Conservation (phyloP, 1,139 yeast genomes). For the Hanseniaspora sp. region DNA sequence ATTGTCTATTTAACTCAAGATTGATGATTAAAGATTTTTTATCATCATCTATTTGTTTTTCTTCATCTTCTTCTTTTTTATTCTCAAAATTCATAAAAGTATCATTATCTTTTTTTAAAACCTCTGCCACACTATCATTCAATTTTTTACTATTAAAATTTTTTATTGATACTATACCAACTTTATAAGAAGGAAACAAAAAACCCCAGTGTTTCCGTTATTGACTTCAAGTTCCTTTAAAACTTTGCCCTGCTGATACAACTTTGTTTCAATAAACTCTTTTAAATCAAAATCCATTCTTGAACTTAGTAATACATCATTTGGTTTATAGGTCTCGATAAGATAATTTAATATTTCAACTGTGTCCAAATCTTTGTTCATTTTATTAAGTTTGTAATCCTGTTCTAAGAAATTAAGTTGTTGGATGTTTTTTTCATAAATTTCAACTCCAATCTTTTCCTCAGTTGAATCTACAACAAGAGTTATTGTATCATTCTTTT, state of each 20-base stretch:
- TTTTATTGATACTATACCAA: not conserved
- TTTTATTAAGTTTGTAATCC: not conserved
- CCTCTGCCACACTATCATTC: not conserved
- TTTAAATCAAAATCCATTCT: not conserved
- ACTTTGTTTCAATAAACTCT: not conserved
- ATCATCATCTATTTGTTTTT: no score
- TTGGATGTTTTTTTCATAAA: not conserved
- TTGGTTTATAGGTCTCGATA: not conserved
- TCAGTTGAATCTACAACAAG: not conserved
- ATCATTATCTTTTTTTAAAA: no score
- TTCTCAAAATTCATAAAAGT: no score
- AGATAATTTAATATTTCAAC: not conserved
- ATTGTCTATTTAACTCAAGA: not conserved
- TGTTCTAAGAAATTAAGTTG: not conserved
- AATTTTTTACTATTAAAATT: not conserved
- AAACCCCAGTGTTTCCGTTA: no score
- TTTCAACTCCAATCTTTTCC: not conserved
- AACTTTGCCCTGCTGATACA: not conserved
- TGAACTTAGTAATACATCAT: not conserved
- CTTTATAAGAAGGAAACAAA: no score
- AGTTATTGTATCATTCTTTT: not conserved
- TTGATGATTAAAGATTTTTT: not conserved
- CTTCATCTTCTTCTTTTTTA: no score
- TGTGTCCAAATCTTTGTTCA: no score
- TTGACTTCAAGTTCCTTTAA: no score